Evolutionary conservation across 441 rosid species (phyloP), one percentile per base, ranked within the genome.

Genomic region (Jatropha podagrica): DNA sequence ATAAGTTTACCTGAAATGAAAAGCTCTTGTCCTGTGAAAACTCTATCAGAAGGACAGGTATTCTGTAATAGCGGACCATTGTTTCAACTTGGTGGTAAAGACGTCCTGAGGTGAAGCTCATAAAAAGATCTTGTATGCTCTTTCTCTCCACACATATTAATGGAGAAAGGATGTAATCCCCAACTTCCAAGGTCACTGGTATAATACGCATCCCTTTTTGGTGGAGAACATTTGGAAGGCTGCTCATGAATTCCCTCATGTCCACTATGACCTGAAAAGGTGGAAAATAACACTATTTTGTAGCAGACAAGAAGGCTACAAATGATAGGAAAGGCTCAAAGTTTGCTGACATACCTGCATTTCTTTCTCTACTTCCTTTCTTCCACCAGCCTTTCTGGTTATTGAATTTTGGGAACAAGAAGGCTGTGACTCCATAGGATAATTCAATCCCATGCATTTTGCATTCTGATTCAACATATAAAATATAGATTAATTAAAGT

Each of bases 161-260:
- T 27, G 98, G 97, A 10, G 97, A 96, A 20, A 96, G 89, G 76
- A 93, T 83, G 81, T 93, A 96, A 79, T 96, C 98, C 14, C 98
- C 98, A 23, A 96, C 97, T 81, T 96, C 98, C 82, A 93, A 81
- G 68, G 94, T 90, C 69, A 96, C 93, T 1, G 97, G 99, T 80
- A 91, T 87, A 77, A 94, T 88, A 72, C 87, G 89, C 94, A 92
- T 92, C 66, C 98, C 97, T 83, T 90, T 94, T 83, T 86, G 98
- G 81, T 96, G 97, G 79, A 96, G 97, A 78, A 96, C 97, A 83
- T 94, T 96, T 14, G 99, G 99, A 68, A 96, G 91, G 85, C 98
- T 96, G 85, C 99, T 96, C 98, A 96, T 96, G 82, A 96, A 96
- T 87, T 93, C 99, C 81, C 99, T 94, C 97, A 94, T 91, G 80